These are phyloP conservation scores for Penicillium parvum DNA, from an alignment of 495 filamentous ascomycete genomes.

Conservation along the genomic window DNA sequence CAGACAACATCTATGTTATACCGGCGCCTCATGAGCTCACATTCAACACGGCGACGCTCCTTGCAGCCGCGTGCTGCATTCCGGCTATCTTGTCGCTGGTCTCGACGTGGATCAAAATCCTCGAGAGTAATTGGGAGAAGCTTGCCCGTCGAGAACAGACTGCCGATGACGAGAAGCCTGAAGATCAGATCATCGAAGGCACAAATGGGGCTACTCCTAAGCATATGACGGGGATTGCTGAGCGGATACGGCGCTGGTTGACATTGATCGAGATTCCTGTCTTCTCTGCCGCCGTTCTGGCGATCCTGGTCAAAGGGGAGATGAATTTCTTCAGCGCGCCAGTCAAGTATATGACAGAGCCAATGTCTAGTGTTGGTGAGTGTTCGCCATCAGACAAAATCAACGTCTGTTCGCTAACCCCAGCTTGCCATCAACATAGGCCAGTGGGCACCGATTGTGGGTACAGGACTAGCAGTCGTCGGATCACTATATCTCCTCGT, in stretches of 20 bases:
- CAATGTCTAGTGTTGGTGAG: slow-evolving; percentile 50
- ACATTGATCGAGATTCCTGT: slow-evolving; percentile 49
- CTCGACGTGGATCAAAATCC: slow-evolving; percentile 57
- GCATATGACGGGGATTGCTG: slow-evolving; percentile 46
- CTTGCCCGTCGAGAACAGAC: slow-evolving; percentile 26
- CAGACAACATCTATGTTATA: slow-evolving; percentile 53
- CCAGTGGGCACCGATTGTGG: slow-evolving; percentile 55
- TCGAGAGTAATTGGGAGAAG: slow-evolving; percentile 51
- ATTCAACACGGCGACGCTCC: slow-evolving; percentile 50
- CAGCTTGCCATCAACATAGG: slow-evolving; percentile 16
- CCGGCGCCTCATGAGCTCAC: slow-evolving; percentile 46
- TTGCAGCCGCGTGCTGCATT: slow-evolving; percentile 56
- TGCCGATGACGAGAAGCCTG: slow-evolving; percentile 18
- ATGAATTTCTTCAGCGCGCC: slow-evolving; percentile 52
- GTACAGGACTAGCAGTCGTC: slow-evolving; percentile 47
- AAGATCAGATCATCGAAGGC: slow-evolving; percentile 42
- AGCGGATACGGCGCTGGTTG: slow-evolving; percentile 37
- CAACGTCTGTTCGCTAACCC: slow-evolving; percentile 3
- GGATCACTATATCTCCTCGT: slow-evolving; percentile 52
- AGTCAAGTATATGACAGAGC: slow-evolving; percentile 52
- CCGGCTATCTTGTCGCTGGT: slow-evolving; percentile 53
- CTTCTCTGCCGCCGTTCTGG: slow-evolving; percentile 49
- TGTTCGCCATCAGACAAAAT: slow-evolving; percentile 1
- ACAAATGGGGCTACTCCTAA: slow-evolving; percentile 51
- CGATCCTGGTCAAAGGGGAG: slow-evolving; percentile 53